These are phyloP conservation scores for Eucalyptus sp. DNA, from an alignment of 345 rosid genomes.

Conservation along the genomic window DNA sequence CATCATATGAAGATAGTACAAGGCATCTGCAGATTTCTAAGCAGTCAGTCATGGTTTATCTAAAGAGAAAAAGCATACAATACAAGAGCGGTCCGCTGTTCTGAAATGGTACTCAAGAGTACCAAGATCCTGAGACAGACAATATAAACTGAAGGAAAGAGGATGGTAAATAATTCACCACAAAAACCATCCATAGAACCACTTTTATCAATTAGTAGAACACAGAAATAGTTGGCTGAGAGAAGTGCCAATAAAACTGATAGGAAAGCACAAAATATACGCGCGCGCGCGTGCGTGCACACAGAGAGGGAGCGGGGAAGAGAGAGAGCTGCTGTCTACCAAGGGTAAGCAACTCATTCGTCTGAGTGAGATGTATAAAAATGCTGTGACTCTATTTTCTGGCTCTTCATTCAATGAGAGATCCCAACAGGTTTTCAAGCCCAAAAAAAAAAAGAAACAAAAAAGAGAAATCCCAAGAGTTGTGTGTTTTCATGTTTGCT, in stretches of 20 bases:
- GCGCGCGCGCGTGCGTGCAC: rapidly evolving
- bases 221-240: background rate
- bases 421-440: background rate
- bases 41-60: background rate
- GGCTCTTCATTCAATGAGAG: background rate
- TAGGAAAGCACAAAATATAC: background rate
- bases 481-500: background rate
- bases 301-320: background rate
- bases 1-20: background rate
- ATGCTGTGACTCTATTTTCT: background rate
- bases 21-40: background rate
- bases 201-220: background rate
- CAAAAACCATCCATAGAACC: background rate
- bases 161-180: background rate
- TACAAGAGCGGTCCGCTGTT: background rate
- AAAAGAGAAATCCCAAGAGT: background rate
- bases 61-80: background rate
- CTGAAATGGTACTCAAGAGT: background rate
- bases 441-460: background rate
- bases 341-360: background rate
- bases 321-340: background rate
- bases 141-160: background rate
- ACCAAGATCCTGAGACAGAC: background rate
- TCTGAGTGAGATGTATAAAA: background rate
- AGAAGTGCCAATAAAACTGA: background rate